Evolutionary conservation across 208 protist species (phyloP), one percentile per base, ranked within the genome.

Genomic region (Strigomonas oncopelti): DNA sequence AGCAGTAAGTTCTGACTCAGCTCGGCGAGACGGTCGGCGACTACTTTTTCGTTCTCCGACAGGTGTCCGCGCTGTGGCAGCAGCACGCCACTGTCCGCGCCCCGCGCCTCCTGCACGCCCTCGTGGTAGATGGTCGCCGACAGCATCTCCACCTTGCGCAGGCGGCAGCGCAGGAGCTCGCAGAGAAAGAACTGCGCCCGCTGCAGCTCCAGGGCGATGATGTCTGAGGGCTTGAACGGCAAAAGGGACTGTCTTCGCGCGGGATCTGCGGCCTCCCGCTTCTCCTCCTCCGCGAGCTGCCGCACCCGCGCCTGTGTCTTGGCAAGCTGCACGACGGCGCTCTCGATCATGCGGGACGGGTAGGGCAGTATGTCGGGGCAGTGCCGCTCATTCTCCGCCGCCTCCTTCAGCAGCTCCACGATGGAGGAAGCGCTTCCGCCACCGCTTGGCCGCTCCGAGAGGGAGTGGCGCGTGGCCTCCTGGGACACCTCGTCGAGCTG

Each of bases 341-440:
- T 58, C 63, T 88, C 74, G 25, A 95, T 63, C 16, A 90, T 53
- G 18, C 64, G 62, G 1, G 72, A 54, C 0, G 90, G 90, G 71
- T 95, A 93, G 13, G 85, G 90, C 9, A 95, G 61, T 53, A 95
- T 81, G 38, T 91, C 84, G 0, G 90, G 90, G 61, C 82, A 84
- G 60, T 80, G 77, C 7, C 90, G 83, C 75, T 95, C 87, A 56
- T 83, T 92, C 62, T 87, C 84, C 9, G 87, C 85, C 1, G 81
- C 83, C 75, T 88, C 77, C 18, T 90, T 88, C 14, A 95, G 61
- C 22, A 75, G 67, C 65, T 83, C 74, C 32, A 92, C 65, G 25
- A 66, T 54, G 16, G 62, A 55, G 11, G 60, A 55, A 9, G 68
- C 22, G n/a, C 38, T 24, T 27, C 67, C 54, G n/a, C 67, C 71